phyloP scores from a whole-genome alignment of 768 basidiomycete genomes.

The Leccinum fibrillosum region DNA sequence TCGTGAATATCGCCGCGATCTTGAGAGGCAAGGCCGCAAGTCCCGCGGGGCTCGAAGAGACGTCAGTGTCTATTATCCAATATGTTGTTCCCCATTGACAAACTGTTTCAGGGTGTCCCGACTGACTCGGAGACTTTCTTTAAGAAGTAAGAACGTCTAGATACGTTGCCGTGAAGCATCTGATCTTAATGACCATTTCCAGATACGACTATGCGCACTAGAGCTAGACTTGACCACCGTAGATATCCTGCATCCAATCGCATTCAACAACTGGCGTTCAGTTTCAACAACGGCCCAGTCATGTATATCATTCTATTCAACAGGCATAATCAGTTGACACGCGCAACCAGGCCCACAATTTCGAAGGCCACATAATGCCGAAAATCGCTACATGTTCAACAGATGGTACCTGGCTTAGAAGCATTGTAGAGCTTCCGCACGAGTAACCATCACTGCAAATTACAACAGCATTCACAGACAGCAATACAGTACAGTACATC shows the following conservation, averaged over 20 bases:
- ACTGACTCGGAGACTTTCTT: constrained; percentile 85
- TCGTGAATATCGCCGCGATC: constrained; percentile 55
- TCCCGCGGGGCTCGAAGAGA: constrained; percentile 57
- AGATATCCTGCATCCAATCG: background rate
- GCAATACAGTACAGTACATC: background rate
- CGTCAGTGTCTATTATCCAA: constrained; percentile 35
- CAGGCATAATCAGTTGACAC: background rate
- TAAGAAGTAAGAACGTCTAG: constrained; percentile 57
- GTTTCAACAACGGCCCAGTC: constrained; percentile 18
- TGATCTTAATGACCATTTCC: constrained; percentile 8
- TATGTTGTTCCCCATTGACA: constrained; percentile 1
- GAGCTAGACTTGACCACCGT: constrained; percentile 13
- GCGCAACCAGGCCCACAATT: background rate
- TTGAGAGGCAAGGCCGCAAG: constrained; percentile 58
- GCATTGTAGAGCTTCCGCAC: background rate
- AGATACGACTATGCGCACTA: constrained; percentile 52
- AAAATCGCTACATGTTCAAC: background rate
- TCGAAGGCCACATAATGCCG: background rate
- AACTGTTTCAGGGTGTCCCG: constrained; percentile 46
- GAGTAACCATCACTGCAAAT: background rate
- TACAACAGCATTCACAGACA: constrained; percentile 1
- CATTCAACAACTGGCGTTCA: constrained; percentile 13
- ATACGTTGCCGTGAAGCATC: background rate
- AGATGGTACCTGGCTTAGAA: background rate
- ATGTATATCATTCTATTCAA: constrained; percentile 7